These are phyloP conservation scores for Linnemannia hyalina DNA, from an alignment of 192 early-diverging fungal species.

Conservation along the genomic window DNA sequence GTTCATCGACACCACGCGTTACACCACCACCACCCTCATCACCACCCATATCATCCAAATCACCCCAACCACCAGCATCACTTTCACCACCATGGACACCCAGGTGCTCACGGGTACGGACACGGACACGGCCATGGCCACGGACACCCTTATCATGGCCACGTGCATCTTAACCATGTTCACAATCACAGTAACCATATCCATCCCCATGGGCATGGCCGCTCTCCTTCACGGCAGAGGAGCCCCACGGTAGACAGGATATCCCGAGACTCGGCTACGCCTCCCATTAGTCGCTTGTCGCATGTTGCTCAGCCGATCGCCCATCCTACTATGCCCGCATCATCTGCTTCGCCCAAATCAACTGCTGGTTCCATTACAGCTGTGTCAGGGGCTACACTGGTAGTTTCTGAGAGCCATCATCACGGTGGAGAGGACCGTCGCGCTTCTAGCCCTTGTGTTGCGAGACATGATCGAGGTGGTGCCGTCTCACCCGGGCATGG, in stretches of 20 bases:
- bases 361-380: neutral
- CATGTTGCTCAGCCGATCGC: neutral
- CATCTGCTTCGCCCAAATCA: neutral
- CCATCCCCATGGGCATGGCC: neutral
- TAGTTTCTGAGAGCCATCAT: neutral
- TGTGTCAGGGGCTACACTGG: neutral
- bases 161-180: constrained; percentile 2
- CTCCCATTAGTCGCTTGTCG: neutral
- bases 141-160: constrained; percentile 5
- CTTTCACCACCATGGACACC: constrained; percentile 45
- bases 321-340: neutral
- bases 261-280: neutral
- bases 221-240: neutral
- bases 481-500: neutral
- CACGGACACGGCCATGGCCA: neutral
- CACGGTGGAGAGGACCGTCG: neutral
- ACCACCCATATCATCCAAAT: constrained; percentile 53
- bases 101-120: constrained; percentile 11
- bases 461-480: neutral
- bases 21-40: constrained; percentile 52
- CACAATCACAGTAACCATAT: neutral
- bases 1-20: constrained; percentile 48
- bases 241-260: neutral
- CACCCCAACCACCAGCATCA: constrained; percentile 56
- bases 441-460: neutral